Evolutionary conservation across 768 basidiomycete genomes (phyloP).

Genomic region (Trametes sanguinea): DNA sequence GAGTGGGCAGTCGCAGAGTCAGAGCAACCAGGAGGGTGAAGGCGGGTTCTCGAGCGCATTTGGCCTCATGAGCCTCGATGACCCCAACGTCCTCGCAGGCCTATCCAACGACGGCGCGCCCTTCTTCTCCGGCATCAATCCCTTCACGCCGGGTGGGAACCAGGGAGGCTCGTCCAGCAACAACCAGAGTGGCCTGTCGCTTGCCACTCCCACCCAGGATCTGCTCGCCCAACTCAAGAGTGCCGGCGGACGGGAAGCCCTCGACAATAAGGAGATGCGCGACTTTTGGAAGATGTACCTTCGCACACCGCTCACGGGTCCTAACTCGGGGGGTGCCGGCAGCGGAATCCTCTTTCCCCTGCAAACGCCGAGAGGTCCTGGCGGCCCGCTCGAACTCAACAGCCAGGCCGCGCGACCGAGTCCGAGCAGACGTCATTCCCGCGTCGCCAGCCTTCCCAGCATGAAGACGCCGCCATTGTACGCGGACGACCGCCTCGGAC

Average conservation of each 20-base stretch:
- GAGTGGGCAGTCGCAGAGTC: not conserved
- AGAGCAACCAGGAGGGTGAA: constrained; percentile 30
- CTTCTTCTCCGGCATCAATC: constrained; percentile 50
- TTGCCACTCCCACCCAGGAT: constrained; percentile 39
- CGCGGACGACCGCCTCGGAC: constrained; percentile 22
- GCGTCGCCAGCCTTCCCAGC: constrained; percentile 70
- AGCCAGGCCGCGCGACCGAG: constrained; percentile 23
- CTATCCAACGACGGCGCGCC: constrained; percentile 58
- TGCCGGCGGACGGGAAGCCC: constrained; percentile 26
- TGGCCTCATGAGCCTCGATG: constrained; percentile 76
- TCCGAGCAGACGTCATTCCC: constrained; percentile 43
- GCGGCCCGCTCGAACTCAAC: constrained; percentile 17
- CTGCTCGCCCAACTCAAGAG: constrained; percentile 29
- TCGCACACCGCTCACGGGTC: constrained; percentile 59
- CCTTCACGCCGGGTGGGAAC: not conserved
- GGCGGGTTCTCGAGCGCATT: constrained; percentile 51
- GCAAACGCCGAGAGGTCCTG: constrained; percentile 25
- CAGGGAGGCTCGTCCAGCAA: constrained; percentile 16
- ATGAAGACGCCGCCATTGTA: constrained; percentile 60
- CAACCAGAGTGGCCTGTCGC: constrained; percentile 35
- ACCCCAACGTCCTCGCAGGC: constrained; percentile 66
- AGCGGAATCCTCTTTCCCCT: constrained; percentile 21
- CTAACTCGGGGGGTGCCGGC: constrained; percentile 22
- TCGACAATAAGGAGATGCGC: constrained; percentile 47
- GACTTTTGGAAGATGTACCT: constrained; percentile 79